Conservation (phyloP, 1,139 yeast species). For the Protomyces inundatus region DNA sequence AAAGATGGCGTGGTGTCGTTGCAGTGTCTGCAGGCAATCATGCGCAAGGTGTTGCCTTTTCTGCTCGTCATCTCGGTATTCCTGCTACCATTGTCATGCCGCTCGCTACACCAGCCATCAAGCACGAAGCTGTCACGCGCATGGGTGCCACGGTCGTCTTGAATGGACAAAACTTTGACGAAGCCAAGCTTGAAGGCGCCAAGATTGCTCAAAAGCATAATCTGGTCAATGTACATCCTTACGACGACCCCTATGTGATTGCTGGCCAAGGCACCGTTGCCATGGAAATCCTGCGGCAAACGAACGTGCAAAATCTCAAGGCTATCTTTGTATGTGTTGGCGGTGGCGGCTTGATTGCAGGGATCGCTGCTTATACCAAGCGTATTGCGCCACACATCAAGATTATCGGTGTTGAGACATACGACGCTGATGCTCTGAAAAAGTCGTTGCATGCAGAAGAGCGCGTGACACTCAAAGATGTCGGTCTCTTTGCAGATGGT, state of each 20-base stretch:
- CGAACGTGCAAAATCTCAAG: conserved; percentile 65
- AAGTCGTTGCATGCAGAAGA: conserved; percentile 59
- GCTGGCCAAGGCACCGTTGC: conserved; percentile 99
- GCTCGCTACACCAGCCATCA: conserved; percentile 89
- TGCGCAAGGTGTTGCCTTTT: conserved; percentile 97
- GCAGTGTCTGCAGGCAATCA: conserved; percentile 99
- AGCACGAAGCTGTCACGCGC: conserved; percentile 81
- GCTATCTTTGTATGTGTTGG: conserved; percentile 94
- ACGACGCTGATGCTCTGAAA: conserved; percentile 85
- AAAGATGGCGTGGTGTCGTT: conserved; percentile 79
- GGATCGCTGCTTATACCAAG: conserved; percentile 82
- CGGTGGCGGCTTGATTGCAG: conserved; percentile 94
- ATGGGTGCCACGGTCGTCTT: conserved; percentile 91
- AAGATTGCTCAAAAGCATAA: conserved; percentile 64
- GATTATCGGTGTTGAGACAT: conserved; percentile 91
- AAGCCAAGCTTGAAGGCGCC: conserved; percentile 83
- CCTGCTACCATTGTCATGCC: conserved; percentile 99
- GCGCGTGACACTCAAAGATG: conserved; percentile 56
- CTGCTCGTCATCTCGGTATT: conserved; percentile 75
- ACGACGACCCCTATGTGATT: conserved; percentile 93
- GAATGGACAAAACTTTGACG: conserved; percentile 88
- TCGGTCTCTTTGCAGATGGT: conserved; percentile 99
- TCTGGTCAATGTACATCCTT: conserved; percentile 87
- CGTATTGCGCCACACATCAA: conserved; percentile 97
- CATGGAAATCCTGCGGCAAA: conserved; percentile 82